Evolutionary conservation across 169 alveolate genomes (phyloP), one percentile per base, ranked within the genome.

Genomic region (Babesia caballi): DNA sequence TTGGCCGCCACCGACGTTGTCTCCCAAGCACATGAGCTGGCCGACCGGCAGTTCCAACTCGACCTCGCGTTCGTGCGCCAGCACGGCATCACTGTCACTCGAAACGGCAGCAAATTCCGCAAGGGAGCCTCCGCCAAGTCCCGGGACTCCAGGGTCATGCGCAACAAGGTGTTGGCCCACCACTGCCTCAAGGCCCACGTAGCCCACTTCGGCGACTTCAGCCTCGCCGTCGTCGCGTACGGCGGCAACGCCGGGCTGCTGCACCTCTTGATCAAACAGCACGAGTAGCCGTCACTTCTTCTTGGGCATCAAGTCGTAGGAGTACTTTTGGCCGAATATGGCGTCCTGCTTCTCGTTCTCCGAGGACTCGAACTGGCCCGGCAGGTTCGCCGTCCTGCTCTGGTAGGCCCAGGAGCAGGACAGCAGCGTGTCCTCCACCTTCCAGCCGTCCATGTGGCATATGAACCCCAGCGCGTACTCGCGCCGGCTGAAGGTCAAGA

Each of bases 401-500:
- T 65, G 82, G 40, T 71, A 71, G 23, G 88, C 88, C 88, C 88
- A 81, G 38, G 74, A 60, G 51, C 88, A 81, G 3, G 83, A 23
- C 33, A 81, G 19, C 4, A 72, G 27, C 32, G 65, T 67, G 19
- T 56, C 82, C 38, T 72, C 88, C n/a, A 75, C 54, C 36, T 70
- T 59, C 83, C 88, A 81, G 28, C 72, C 67, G 58, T 81, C 84
- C 83, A 81, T 69, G 40, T 81, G 88, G 68, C 88, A 81, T 33
- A 81, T 58, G 63, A 71, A 69, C 25, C 84, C 88, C 35, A 81
- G 52, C 14, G 88, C 88, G 47, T 58, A 70, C 51, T 60, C 84
- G 12, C 88, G 36, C 32, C 80, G 80, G 53, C 59, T 51, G 49
- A 50, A 81, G 38, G 75, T 70, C 12, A 81, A 80, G 66, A 81